Conservation (phyloP, 495 filamentous ascomycete species). For the Jackrogersella minutella region DNA sequence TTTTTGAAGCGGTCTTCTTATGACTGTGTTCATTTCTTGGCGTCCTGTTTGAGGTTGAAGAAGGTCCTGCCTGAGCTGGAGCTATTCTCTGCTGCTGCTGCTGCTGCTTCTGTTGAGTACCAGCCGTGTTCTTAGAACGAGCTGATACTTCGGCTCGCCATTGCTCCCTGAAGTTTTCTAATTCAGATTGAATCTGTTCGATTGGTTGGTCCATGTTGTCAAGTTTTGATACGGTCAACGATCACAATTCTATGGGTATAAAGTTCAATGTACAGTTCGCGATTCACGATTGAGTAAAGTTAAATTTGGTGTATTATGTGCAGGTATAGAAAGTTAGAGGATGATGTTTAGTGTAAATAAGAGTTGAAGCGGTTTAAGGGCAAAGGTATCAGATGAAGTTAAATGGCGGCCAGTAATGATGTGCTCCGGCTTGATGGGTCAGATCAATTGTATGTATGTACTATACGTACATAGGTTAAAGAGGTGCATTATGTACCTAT, state of each 20-base stretch:
- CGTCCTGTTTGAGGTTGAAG: constrained; percentile 38
- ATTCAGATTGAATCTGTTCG: constrained; percentile 66
- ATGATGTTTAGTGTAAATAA: not conserved
- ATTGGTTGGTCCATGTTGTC: constrained; percentile 35
- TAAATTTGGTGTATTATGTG: constrained; percentile 4
- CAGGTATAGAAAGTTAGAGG: not conserved
- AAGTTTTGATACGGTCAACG: not conserved
- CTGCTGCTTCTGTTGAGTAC: constrained; percentile 16
- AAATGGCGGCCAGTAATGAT: constrained; percentile 13
- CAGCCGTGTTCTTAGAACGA: constrained; percentile 52
- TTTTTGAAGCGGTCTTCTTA: constrained; percentile 25
- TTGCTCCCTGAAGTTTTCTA: constrained; percentile 80
- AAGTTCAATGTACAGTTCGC: not conserved
- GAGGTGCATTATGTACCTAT: constrained; percentile 16
- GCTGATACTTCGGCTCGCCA: constrained; percentile 80
- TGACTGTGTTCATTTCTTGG: constrained; percentile 37
- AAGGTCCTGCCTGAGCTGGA: constrained; percentile 14
- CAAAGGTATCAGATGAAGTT: constrained; percentile 9
- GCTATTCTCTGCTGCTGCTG: constrained; percentile 15
- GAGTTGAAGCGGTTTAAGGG: not conserved
- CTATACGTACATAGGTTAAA: not conserved
- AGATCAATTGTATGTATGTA: not conserved
- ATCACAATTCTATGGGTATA: constrained; percentile 9
- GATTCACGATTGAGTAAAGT: constrained; percentile 5
- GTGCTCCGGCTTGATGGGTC: constrained; percentile 3